Conservation (phyloP, 2,329 filamentous ascomycete species). For the Waltergamsia citrina region DNA sequence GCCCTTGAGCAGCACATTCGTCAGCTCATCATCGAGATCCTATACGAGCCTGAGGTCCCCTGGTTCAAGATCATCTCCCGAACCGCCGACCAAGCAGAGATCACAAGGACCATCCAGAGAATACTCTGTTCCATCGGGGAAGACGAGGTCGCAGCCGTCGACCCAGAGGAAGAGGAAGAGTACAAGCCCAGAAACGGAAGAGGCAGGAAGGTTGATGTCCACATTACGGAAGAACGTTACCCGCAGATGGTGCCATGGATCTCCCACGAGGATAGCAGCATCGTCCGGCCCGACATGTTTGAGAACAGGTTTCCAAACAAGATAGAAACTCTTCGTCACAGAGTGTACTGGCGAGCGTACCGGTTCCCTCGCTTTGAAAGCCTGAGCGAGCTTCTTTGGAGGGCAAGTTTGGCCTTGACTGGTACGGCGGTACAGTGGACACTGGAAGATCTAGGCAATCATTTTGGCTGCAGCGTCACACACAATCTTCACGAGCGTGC, state of each 20-base stretch:
- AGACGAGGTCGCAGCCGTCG: slow-evolving; percentile 6
- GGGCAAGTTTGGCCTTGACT: not conserved
- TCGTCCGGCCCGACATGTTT: not conserved
- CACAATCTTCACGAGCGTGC: not conserved
- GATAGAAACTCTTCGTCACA: not conserved
- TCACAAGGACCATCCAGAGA: slow-evolving; percentile 10
- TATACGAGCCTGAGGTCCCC: slow-evolving; percentile 23
- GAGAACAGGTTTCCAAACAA: not conserved
- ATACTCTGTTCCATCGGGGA: slow-evolving; percentile 11
- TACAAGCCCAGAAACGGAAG: not conserved
- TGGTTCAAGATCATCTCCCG: slow-evolving; percentile 22
- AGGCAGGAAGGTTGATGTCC: not conserved
- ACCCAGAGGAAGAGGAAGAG: not conserved
- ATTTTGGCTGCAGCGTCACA: not conserved
- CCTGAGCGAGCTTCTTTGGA: not conserved
- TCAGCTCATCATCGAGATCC: slow-evolving; percentile 14
- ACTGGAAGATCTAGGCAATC: not conserved
- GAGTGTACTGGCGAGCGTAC: too few relatives aligned
- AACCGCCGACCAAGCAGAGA: slow-evolving; percentile 3
- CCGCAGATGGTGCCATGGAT: slow-evolving; percentile 1
- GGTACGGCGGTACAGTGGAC: not conserved
- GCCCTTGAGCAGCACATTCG: slow-evolving; percentile 8
- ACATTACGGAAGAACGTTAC: not conserved
- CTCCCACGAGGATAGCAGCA: not conserved
- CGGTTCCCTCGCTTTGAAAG: not conserved